Percentiles rank a stretch among this genome's conserved stretches.
Conservation (phyloP, 192 early-diverging fungal species). For the Mortierella alpina region DNA sequence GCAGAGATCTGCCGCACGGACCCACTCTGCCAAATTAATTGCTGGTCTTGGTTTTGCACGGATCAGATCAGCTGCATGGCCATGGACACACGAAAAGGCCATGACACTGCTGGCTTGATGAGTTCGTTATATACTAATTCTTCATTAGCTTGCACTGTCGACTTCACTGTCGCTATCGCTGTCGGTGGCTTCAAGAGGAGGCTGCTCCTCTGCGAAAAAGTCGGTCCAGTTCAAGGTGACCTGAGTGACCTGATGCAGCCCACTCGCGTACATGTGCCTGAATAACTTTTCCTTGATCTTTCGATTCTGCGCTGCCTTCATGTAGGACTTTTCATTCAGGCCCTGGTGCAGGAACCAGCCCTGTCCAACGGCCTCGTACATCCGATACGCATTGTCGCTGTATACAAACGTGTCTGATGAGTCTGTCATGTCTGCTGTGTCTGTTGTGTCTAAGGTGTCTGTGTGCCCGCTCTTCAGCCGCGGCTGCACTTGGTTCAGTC, state of each 20-base stretch:
- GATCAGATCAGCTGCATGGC: too few species aligned
- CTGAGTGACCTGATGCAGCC: neutral
- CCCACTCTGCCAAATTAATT: too few species aligned
- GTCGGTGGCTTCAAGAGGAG: neutral
- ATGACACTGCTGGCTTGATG: too few species aligned
- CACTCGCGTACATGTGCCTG: constrained; percentile 3
- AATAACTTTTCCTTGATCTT: constrained; percentile 2
- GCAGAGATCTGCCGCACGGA: too few species aligned
- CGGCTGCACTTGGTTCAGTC: neutral
- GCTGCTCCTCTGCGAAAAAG: constrained; percentile 1
- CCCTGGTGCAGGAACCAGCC: constrained; percentile 1
- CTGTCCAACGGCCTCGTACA: neutral
- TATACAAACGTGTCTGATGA: neutral
- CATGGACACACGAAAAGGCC: too few species aligned
- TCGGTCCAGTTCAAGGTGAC: constrained; percentile 3
- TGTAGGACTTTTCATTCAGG: neutral
- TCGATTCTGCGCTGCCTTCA: neutral
- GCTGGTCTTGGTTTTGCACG: too few species aligned
- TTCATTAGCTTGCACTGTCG: neutral
- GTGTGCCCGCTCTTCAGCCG: neutral
- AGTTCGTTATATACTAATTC: neutral
- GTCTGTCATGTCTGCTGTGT: too few species aligned
- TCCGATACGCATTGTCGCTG: neutral
- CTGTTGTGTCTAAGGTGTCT: neutral
- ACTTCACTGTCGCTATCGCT: neutral